Percentiles rank a stretch among this genome's conserved stretches.
phyloP scores from a whole-genome alignment of 2,329 filamentous ascomycete species.

The Cyphellophora europaea region DNA sequence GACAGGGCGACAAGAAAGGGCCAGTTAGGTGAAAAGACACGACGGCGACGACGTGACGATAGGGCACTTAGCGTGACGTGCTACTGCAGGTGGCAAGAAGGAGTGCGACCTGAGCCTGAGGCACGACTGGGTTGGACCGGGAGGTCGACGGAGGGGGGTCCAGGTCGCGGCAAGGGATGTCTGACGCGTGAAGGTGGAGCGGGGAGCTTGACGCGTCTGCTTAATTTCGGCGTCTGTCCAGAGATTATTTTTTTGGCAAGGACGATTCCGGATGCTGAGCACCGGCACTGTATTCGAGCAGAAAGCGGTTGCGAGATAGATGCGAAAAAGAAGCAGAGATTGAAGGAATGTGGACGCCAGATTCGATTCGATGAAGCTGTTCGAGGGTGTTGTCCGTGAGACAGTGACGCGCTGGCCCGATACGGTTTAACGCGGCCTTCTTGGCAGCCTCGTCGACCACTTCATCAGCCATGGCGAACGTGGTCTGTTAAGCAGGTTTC shows the following conservation, averaged over 20 bases:
- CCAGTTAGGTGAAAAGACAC: constrained; percentile 5
- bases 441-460: too few relatives aligned
- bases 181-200: constrained; percentile 1
- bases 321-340: neutral
- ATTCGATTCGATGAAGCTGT: neutral
- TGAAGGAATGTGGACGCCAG: neutral
- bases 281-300: neutral
- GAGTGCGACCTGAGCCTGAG: constrained; percentile 6
- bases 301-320: neutral
- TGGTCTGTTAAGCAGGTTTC: neutral
- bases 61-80: constrained; percentile 4
- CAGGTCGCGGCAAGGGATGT: neutral
- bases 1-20: constrained; percentile 3
- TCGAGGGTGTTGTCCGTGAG: neutral
- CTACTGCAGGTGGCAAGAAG: constrained; percentile 16
- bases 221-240: neutral
- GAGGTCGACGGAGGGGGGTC: constrained; percentile 1
- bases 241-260: neutral
- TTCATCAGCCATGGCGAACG: too few relatives aligned
- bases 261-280: neutral
- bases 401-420: neutral
- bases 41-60: constrained; percentile 4
- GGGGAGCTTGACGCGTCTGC: neutral
- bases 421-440: neutral
- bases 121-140: constrained; percentile 14